A percentile compares a stretch with the other conserved stretches of the same genome.
Evolutionary conservation across 345 rosid species (phyloP).

Genomic region (Aethionema arabicum): DNA sequence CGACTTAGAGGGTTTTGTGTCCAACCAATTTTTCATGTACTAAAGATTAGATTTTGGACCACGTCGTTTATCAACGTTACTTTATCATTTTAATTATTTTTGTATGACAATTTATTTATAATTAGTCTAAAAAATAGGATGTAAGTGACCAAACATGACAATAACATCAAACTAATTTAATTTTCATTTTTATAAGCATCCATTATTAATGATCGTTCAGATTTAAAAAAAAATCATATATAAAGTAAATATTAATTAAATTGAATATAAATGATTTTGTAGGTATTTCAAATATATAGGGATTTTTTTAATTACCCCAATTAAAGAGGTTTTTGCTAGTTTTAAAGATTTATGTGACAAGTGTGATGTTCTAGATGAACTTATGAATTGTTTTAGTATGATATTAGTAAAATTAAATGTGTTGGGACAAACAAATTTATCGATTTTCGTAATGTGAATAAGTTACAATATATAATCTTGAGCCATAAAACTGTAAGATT

Average conservation of each 20-base stretch:
- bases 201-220: no score
- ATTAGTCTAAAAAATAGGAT: no score
- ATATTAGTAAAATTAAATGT: conserved; percentile 6
- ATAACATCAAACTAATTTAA: no score
- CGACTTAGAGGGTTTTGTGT: conserved; percentile 25
- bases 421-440: conserved; percentile 26
- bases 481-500: conserved; percentile 31
- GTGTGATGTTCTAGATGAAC: conserved; percentile 21
- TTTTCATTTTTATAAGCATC: no score
- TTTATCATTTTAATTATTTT: conserved; percentile 4
- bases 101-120: background rate
- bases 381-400: conserved; percentile 9
- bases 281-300: no score
- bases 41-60: conserved; percentile 36
- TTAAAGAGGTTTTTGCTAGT: background rate
- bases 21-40: conserved; percentile 35
- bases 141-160: no score
- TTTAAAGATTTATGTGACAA: background rate
- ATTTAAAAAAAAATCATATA: no score
- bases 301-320: no score
- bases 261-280: no score
- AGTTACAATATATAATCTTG: conserved; percentile 24
- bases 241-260: no score
- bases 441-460: conserved; percentile 22
- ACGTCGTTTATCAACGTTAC: conserved; percentile 36